Evolutionary conservation across 2,329 filamentous ascomycete species (phyloP).

Genomic region (Ilyonectria destructans): DNA sequence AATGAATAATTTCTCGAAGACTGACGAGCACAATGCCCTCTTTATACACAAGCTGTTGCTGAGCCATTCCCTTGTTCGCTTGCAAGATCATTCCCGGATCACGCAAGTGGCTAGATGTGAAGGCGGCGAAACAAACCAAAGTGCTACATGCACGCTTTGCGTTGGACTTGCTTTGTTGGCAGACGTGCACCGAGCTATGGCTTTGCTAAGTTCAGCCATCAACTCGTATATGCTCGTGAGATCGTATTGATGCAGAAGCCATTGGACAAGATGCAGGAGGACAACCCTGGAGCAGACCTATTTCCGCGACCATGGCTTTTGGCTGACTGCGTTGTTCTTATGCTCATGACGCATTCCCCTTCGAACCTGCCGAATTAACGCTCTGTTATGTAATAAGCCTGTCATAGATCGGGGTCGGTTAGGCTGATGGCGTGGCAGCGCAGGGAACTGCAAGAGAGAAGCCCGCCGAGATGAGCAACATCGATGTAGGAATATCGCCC

Average conservation of each 20-base stretch:
- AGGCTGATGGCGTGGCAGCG: neutral
- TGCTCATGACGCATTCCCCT: neutral
- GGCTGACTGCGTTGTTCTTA: neutral
- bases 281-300: neutral
- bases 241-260: neutral
- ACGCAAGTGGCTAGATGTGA: neutral
- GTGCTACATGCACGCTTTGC: neutral
- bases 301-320: neutral
- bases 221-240: conserved; percentile 1
- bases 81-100: conserved; percentile 5
- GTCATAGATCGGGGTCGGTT: neutral
- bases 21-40: neutral
- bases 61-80: neutral
- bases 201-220: conserved; percentile 4
- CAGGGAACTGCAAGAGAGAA: conserved; percentile 1
- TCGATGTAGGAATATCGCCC: neutral
- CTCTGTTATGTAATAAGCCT: neutral
- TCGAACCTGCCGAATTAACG: neutral
- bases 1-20: neutral
- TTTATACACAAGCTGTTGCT: conserved; percentile 9
- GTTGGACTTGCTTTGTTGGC: neutral
- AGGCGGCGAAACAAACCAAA: neutral
- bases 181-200: neutral
- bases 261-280: neutral
- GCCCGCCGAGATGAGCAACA: neutral